Evolutionary conservation across 2,329 filamentous ascomycete species (phyloP), one percentile per base, ranked within the genome.

Genomic region (Chaetomiaceae sp.): DNA sequence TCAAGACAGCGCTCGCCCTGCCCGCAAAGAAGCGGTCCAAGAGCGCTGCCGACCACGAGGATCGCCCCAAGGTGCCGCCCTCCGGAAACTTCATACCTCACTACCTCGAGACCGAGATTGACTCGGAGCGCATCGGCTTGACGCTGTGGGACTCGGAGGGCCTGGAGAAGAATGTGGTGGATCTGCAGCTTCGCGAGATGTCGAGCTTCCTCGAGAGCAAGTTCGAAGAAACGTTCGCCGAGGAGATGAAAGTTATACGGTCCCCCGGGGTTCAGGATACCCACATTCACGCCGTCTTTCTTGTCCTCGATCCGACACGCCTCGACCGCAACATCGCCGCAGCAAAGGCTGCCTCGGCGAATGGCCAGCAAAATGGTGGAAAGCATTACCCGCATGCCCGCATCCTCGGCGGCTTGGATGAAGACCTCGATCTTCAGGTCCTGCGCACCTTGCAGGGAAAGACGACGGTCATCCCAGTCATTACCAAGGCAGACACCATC

Each of bases 71-170:
- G 44, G 69, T 69, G 34, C 72, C 77, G 6, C 74, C 80, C 5
- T 76, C 76, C 25, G 81, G 84, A 71, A 86, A 83, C 62, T 97
- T 96, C 68, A 85, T 86, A 42, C 88, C 89, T 13, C 85, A 93
- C 66, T 97, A 92, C 62, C 75, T 97, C 53, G 93, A 99, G 72
- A 93, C 91, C 2, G 92, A 97, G 66, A 89, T 97, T 52, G 91
- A 97, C 57, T 83, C 83, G 53, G 92, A 99, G 70, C 84, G 92
- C 45, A 81, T 99, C 42, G 93, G 93, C 8, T 73, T 99, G 58
- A 99, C 93, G 0, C 73, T 99, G 27, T 99, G 93, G 93, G 93
- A 99, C 67, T 97, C 93, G 0, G 86, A 93, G 63, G 93, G 93
- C 1, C 73, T 99, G 49, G 92, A 99, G 70, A 95, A 92, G 77